A percentile compares a stretch with the other conserved stretches of the same genome.
These are phyloP conservation scores for Pseudogymnoascus sp. DNA, from an alignment of 2,329 filamentous ascomycete species.

Conservation along the genomic window DNA sequence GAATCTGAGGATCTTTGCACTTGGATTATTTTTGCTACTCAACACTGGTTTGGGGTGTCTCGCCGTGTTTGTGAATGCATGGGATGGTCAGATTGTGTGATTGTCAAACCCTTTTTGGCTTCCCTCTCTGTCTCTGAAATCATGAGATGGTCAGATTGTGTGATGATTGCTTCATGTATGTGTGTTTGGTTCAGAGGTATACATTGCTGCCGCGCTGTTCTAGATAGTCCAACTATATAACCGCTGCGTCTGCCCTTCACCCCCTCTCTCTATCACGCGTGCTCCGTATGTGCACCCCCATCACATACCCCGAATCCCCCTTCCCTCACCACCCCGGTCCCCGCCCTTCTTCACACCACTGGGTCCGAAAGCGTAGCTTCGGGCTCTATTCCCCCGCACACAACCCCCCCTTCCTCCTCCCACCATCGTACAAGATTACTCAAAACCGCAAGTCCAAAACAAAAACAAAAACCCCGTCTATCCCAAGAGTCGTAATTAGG, in stretches of 20 bases:
- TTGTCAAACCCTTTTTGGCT: not conserved
- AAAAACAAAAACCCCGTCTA: not conserved
- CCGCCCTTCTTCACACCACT: not conserved
- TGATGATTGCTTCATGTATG: not conserved
- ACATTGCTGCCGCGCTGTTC: not conserved
- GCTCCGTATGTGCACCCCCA: not conserved
- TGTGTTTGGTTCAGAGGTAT: not conserved
- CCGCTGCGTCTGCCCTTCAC: not conserved
- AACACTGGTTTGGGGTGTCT: too few species aligned
- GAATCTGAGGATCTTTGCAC: slow-evolving; percentile 4
- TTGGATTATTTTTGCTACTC: not conserved
- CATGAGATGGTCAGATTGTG: not conserved
- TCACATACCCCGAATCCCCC: not conserved
- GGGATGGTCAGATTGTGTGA: too few species aligned
- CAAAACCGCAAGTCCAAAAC: not conserved
- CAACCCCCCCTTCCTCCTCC: not conserved
- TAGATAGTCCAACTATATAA: not conserved
- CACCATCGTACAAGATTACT: not conserved
- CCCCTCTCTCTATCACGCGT: not conserved
- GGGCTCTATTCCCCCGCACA: not conserved
- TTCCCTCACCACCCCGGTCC: not conserved
- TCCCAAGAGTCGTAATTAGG: slow-evolving; percentile 6
- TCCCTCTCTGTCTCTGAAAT: not conserved
- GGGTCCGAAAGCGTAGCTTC: too few species aligned
- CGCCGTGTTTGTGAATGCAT: too few species aligned